These are phyloP conservation scores for Puccinia polysora DNA, from an alignment of 1,284 basidiomycete genomes.

Conservation along the genomic window DNA sequence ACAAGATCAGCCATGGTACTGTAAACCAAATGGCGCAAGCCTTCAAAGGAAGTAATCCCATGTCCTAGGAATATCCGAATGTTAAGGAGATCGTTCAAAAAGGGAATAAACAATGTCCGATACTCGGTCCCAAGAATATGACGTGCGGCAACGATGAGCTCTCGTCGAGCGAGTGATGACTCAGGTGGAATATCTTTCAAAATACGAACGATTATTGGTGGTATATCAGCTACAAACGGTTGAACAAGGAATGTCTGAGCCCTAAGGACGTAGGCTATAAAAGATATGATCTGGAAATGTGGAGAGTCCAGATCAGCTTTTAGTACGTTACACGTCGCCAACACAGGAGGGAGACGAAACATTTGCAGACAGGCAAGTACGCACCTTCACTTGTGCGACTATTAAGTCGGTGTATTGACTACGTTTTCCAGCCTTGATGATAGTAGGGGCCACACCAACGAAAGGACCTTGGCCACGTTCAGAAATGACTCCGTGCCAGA, in stretches of 20 bases:
- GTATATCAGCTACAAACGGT: slow-evolving; percentile 73
- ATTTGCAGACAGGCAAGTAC: slow-evolving; percentile 26
- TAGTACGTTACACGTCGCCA: not conserved
- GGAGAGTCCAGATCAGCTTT: not conserved
- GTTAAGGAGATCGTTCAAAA: slow-evolving; percentile 85
- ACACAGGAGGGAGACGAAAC: too few relatives aligned
- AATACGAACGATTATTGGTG: slow-evolving; percentile 74
- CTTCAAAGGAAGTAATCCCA: slow-evolving; percentile 72
- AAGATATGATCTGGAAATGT: slow-evolving; percentile 73
- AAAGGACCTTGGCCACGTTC: slow-evolving; percentile 68
- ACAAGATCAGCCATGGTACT: slow-evolving; percentile 88
- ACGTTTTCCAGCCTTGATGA: slow-evolving; percentile 67
- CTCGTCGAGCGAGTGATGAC: slow-evolving; percentile 57
- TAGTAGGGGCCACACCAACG: slow-evolving; percentile 70
- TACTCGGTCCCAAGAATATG: slow-evolving; percentile 81
- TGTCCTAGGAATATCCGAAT: slow-evolving; percentile 86
- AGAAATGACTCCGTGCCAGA: slow-evolving; percentile 71
- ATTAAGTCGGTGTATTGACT: slow-evolving; percentile 82
- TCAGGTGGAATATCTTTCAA: slow-evolving; percentile 90
- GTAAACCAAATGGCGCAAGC: slow-evolving; percentile 76
- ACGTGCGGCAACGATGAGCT: slow-evolving; percentile 85
- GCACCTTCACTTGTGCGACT: slow-evolving; percentile 84
- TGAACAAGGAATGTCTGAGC: slow-evolving; percentile 67
- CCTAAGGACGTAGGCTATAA: slow-evolving; percentile 83
- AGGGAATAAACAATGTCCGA: slow-evolving; percentile 72